A percentile compares a stretch with the other conserved stretches of the same genome.
phyloP scores from a whole-genome alignment of 2,329 filamentous ascomycete genomes.

The Alternaria ethzedia region DNA sequence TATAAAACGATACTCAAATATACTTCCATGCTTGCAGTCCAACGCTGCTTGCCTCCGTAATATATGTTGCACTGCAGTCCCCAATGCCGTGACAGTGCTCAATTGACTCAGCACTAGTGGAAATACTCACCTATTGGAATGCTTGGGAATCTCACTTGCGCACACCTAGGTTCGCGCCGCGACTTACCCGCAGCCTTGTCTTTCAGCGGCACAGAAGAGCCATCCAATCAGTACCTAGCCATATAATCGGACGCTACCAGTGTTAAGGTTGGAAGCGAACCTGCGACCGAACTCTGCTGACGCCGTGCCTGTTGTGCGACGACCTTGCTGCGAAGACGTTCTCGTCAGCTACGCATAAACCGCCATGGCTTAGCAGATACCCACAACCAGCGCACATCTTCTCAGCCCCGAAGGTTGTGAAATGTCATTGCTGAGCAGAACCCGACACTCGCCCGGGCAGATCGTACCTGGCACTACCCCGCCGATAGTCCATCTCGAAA shows the following conservation, averaged over 20 bases:
- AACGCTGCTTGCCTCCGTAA: background rate
- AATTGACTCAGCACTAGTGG: slow-evolving; percentile 1
- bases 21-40: background rate
- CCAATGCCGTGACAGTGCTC: background rate
- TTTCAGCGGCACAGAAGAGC: slow-evolving; percentile 4
- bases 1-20: background rate
- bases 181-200: slow-evolving; percentile 14
- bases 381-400: background rate
- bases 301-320: background rate
- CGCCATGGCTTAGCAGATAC: background rate
- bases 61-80: background rate
- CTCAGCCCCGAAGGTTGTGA: background rate
- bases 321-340: background rate
- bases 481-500: background rate
- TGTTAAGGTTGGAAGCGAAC: background rate
- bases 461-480: slow-evolving; percentile 10
- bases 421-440: background rate
- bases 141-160: background rate
- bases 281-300: background rate
- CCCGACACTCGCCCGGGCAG: background rate
- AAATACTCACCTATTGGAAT: background rate
- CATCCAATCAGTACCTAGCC: slow-evolving; percentile 7
- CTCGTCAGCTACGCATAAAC: background rate
- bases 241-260: background rate
- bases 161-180: slow-evolving; percentile 13